Conservation (phyloP, 2,329 filamentous ascomycete species). For the Penicillium hesseltinei region DNA sequence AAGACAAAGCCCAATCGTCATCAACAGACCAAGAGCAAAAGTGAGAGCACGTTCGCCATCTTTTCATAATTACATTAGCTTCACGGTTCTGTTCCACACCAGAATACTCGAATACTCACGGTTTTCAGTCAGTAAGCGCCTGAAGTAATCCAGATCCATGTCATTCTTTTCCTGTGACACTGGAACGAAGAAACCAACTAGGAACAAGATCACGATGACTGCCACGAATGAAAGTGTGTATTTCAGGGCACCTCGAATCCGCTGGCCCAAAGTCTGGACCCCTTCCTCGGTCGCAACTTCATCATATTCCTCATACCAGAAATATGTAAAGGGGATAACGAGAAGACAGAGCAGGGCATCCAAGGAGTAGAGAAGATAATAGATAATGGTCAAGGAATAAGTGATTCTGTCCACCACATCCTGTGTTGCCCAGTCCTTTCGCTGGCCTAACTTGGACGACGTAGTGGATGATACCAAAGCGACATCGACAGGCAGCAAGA, state of each 20-base stretch:
- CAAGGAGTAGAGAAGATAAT: conserved; percentile 88
- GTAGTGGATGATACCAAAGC: conserved; percentile 89
- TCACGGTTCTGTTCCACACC: not conserved
- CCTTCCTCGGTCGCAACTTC: conserved; percentile 82
- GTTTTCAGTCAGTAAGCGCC: conserved; percentile 76
- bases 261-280: conserved; percentile 65
- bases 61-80: conserved; percentile 28
- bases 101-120: conserved; percentile 48
- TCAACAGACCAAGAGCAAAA: conserved; percentile 83
- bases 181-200: conserved; percentile 92
- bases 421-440: conserved; percentile 94
- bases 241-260: conserved; percentile 81
- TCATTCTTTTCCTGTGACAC: conserved; percentile 66
- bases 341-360: conserved; percentile 87
- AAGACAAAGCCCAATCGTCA: conserved; percentile 79
- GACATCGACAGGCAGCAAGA: conserved; percentile 92
- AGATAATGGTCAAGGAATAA: conserved; percentile 78
- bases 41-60: conserved; percentile 88
- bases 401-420: conserved; percentile 75
- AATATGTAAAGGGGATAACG: conserved; percentile 93
- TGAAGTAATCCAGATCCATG: conserved; percentile 87
- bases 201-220: conserved; percentile 72
- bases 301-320: conserved; percentile 97
- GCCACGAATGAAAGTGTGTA: conserved; percentile 84
- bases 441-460: conserved; percentile 69